Evolutionary conservation across 108 stramenopile genomes (phyloP), one percentile per base, ranked within the genome.

Genomic region (Conticribra guillardii): DNA sequence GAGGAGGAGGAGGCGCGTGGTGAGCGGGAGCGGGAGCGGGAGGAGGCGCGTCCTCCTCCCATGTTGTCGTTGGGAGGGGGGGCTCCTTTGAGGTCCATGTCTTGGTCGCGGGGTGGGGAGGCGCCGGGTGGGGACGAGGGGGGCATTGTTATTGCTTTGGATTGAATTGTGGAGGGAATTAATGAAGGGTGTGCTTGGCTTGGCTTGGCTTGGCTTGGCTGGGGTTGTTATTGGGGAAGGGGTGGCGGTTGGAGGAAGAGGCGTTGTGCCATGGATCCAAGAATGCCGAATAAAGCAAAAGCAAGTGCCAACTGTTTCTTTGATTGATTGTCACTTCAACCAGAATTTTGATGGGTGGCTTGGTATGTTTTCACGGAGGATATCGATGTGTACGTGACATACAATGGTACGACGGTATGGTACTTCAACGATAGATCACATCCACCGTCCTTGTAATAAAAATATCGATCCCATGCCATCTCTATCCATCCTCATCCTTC

Each of bases 11-110:
- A 22, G 19, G n/a, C n/a, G n/a, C n/a, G 28, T 17, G 49, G 66
- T 9, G 66, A 67, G 0, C 63, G 47, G 30, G 66, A 67, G 41
- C 54, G 66, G 33, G 50, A 32, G 65, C 73, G 67, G 34, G 41
- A 37, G 23, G 18, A 19, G 44, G 2, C 37, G 1, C 31, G 32
- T 22, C 54, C n/a, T 19, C 66, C 64, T 19, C 71, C 59, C 68
- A 26, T 3, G 3, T 1, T 33, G 16, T 33, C 58, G 2, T 21
- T 32, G 16, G 31, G 29, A 7, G n/a, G 29, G 57, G 28, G 2
- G 53, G 28, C 28, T n/a, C 28, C 34, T 21, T 21, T 60, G 58
- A 31, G 28, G 32, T 60, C 58, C 58, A 60, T 41, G 37, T 60
- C 31, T 4, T 23, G 31, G 58, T 18, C 50, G 4, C 50, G 16